These are phyloP conservation scores for Chaetomium fimeti DNA, from an alignment of 495 filamentous ascomycete species.

Conservation along the genomic window DNA sequence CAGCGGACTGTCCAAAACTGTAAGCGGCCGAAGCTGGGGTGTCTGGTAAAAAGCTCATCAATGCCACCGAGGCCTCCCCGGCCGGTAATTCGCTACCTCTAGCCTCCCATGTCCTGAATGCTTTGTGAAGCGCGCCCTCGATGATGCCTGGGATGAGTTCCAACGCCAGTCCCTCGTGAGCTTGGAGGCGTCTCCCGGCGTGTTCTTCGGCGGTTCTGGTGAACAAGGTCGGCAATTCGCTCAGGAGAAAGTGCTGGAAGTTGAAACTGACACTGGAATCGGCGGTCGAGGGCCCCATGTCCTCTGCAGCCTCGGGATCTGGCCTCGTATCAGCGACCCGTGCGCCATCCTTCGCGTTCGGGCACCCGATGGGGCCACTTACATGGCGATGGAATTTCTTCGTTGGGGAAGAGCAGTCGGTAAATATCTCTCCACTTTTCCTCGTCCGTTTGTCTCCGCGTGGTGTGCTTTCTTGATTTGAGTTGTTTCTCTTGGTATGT, in stretches of 20 bases:
- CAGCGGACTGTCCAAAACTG: not conserved
- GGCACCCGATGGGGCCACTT: constrained; percentile 16
- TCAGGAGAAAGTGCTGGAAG: constrained; percentile 34
- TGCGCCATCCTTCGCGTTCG: constrained; percentile 4
- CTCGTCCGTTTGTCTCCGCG: constrained; percentile 27
- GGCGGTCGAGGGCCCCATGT: constrained; percentile 24
- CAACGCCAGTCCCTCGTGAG: constrained; percentile 25
- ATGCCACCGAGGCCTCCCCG: constrained; percentile 12
- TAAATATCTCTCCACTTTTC: constrained; percentile 39
- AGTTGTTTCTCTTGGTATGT: constrained; percentile 31
- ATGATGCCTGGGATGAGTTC: constrained; percentile 29
- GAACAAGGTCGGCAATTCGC: constrained; percentile 28
- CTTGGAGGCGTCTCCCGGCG: constrained; percentile 19
- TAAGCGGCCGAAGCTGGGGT: not conserved
- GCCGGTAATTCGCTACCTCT: constrained; percentile 14
- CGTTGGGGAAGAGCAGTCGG: constrained; percentile 32
- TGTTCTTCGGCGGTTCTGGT: constrained; percentile 28
- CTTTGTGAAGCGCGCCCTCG: constrained; percentile 28
- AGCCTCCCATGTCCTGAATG: constrained; percentile 30
- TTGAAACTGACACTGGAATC: constrained; percentile 24
- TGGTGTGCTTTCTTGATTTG: constrained; percentile 31
- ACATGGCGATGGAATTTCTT: constrained; percentile 37
- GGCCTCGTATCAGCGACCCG: constrained; percentile 24
- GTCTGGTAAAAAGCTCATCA: constrained; percentile 17
- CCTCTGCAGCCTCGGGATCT: constrained; percentile 34